Conservation (phyloP, 2,329 filamentous ascomycete species). For the Didymella pinodella region DNA sequence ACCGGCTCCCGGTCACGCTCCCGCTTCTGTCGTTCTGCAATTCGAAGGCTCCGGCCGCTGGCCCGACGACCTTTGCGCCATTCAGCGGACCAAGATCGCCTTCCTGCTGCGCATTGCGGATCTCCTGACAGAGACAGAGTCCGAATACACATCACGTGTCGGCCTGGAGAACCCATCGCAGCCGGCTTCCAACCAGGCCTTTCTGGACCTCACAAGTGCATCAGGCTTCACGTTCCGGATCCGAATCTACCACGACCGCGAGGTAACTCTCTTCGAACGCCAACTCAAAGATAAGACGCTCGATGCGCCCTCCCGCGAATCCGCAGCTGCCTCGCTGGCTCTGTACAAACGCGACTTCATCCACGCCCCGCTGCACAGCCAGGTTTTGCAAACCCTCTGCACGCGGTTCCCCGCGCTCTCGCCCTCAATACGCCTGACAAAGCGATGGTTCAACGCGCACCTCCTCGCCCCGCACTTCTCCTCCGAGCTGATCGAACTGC, state of each 20-base stretch:
- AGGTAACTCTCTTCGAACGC: slow-evolving; percentile 81
- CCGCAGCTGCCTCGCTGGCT: slow-evolving; percentile 73
- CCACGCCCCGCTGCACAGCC: slow-evolving; percentile 78
- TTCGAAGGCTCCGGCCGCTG: slow-evolving; percentile 94
- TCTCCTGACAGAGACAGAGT: slow-evolving; percentile 70
- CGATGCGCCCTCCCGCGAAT: slow-evolving; percentile 71
- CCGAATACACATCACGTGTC: slow-evolving; percentile 70
- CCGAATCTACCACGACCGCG: slow-evolving; percentile 87
- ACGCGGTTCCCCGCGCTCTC: slow-evolving; percentile 83
- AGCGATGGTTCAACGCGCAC: slow-evolving; percentile 88
- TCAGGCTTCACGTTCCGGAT: slow-evolving; percentile 79
- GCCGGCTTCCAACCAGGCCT: slow-evolving; percentile 77
- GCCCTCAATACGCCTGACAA: slow-evolving; percentile 81
- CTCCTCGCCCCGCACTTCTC: slow-evolving; percentile 78
- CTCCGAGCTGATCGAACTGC: slow-evolving; percentile 83
- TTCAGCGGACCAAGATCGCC: slow-evolving; percentile 92
- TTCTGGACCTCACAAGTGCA: slow-evolving; percentile 80
- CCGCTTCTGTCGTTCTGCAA: slow-evolving; percentile 82
- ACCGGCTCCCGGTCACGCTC: slow-evolving; percentile 59
- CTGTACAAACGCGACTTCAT: slow-evolving; percentile 75
- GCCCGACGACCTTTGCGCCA: slow-evolving; percentile 90
- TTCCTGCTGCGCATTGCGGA: slow-evolving; percentile 79
- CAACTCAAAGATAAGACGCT: slow-evolving; percentile 76
- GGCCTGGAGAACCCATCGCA: slow-evolving; percentile 80
- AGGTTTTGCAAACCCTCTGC: slow-evolving; percentile 80